phyloP scores from a whole-genome alignment of 768 basidiomycete species.

The Auriscalpium vulgare region DNA sequence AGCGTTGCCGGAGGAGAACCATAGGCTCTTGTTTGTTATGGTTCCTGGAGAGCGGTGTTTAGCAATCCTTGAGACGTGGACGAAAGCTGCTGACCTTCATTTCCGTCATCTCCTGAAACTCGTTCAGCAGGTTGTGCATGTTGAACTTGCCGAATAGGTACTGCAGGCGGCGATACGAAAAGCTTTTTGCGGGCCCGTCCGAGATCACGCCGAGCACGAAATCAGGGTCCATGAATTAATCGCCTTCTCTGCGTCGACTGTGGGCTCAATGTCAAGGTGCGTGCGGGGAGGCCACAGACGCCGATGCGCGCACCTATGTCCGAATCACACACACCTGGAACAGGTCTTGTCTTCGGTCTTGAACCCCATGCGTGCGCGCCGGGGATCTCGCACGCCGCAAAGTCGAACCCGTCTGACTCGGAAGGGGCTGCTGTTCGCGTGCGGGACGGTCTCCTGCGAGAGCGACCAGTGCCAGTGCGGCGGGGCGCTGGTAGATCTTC shows the following conservation, averaged over 20 bases:
- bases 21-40: no score
- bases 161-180: conserved; percentile 85
- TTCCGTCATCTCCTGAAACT: conserved; percentile 87
- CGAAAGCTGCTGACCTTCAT: conserved; percentile 68
- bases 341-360: conserved; percentile 83
- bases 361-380: conserved; percentile 49
- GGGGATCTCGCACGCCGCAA: conserved; percentile 68
- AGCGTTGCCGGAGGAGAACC: no score
- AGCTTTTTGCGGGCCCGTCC: conserved; percentile 93
- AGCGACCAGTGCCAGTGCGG: conserved; percentile 92
- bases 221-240: conserved; percentile 96
- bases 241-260: conserved; percentile 19
- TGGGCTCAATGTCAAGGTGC: no score
- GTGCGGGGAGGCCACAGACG: background rate
- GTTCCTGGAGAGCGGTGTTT: no score
- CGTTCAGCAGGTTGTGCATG: conserved; percentile 87
- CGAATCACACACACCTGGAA: conserved; percentile 73
- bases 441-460: conserved; percentile 35
- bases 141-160: conserved; percentile 92
- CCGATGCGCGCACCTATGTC: conserved; percentile 24
- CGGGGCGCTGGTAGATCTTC: conserved; percentile 89
- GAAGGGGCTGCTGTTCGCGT: conserved; percentile 27
- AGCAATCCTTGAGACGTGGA: no score
- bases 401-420: conserved; percentile 49
- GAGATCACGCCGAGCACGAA: conserved; percentile 85